These are phyloP conservation scores for Achlya hypogyna DNA, from an alignment of 352 stramenopile genomes.

Conservation along the genomic window DNA sequence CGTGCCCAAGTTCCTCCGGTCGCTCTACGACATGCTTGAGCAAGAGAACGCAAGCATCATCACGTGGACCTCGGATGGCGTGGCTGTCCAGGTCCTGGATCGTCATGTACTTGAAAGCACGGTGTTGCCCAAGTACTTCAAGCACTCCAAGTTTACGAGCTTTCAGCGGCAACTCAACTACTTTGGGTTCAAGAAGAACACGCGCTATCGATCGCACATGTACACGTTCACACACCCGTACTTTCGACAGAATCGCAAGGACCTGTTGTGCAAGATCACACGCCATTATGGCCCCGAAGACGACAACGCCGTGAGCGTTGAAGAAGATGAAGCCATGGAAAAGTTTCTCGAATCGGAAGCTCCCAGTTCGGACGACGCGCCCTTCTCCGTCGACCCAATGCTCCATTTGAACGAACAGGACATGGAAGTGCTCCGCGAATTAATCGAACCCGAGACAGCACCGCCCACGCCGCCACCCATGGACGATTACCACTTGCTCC, in stretches of 20 bases:
- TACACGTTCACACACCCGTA: conserved; percentile 72
- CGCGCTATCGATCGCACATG: conserved; percentile 65
- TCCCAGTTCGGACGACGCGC: background rate
- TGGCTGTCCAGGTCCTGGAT: conserved; percentile 60
- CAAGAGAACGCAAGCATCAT: conserved; percentile 61
- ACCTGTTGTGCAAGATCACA: conserved; percentile 17
- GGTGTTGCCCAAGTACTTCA: conserved; percentile 90
- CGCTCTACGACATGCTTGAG: conserved; percentile 68
- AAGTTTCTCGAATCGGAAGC: conserved; percentile 15
- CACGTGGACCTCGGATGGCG: conserved; percentile 54
- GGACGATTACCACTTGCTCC: background rate
- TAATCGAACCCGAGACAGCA: conserved; percentile 15
- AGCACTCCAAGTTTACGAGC: conserved; percentile 88
- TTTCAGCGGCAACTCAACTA: conserved; percentile 91
- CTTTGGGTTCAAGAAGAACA: conserved; percentile 87
- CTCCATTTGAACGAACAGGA: conserved; percentile 18
- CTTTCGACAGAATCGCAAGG: conserved; percentile 26
- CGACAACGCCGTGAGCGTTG: conserved; percentile 7
- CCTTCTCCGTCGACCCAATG: conserved; percentile 19
- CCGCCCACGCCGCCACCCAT: background rate
- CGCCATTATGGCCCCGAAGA: conserved; percentile 19
- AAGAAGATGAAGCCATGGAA: conserved; percentile 12
- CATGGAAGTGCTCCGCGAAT: conserved; percentile 4
- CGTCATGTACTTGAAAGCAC: conserved; percentile 44
- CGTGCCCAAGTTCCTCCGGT: conserved; percentile 70